Conservation (phyloP, 1,284 basidiomycete species). For the Ustilago vetiveriae region DNA sequence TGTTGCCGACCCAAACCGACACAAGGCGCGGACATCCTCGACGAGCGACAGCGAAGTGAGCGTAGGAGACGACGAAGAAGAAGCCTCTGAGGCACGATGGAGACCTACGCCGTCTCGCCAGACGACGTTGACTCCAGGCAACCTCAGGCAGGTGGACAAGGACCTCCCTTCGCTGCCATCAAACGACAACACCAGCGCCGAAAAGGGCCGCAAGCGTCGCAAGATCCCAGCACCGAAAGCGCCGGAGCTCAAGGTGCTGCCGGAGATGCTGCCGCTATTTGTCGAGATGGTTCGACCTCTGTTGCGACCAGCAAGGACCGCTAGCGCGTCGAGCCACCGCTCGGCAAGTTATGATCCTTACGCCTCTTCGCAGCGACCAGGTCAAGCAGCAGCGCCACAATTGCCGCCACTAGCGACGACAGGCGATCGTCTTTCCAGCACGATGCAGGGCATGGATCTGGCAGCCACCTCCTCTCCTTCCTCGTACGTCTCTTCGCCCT, state of each 20-base stretch:
- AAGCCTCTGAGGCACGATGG: slow-evolving; percentile 26
- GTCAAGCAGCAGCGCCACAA: slow-evolving; percentile 2
- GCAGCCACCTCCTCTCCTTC: slow-evolving; percentile 17
- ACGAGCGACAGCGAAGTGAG: slow-evolving; percentile 38
- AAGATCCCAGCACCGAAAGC: slow-evolving; percentile 72
- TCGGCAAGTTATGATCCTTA: slow-evolving; percentile 35
- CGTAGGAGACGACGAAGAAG: slow-evolving; percentile 22
- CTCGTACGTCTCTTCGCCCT: slow-evolving; percentile 32
- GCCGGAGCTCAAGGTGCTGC: slow-evolving; percentile 77
- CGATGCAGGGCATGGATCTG: slow-evolving; percentile 25
- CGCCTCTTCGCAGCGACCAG: neutral
- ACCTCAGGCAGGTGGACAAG: slow-evolving; percentile 36
- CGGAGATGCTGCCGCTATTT: slow-evolving; percentile 62
- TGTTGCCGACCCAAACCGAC: slow-evolving; percentile 31
- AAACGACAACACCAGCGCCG: neutral
- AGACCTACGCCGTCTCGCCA: slow-evolving; percentile 40
- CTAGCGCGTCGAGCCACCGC: slow-evolving; percentile 41
- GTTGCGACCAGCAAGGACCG: slow-evolving; percentile 44
- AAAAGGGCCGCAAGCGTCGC: slow-evolving; percentile 67
- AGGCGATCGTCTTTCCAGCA: slow-evolving; percentile 6
- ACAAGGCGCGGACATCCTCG: neutral
- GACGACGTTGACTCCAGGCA: slow-evolving; percentile 21
- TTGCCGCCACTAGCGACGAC: slow-evolving; percentile 11
- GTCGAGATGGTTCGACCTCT: slow-evolving; percentile 58
- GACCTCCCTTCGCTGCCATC: slow-evolving; percentile 49